Percentiles rank a stretch among this genome's conserved stretches.
These are phyloP conservation scores for Tylopilus balloui DNA, from an alignment of 768 basidiomycete species.

Conservation along the genomic window DNA sequence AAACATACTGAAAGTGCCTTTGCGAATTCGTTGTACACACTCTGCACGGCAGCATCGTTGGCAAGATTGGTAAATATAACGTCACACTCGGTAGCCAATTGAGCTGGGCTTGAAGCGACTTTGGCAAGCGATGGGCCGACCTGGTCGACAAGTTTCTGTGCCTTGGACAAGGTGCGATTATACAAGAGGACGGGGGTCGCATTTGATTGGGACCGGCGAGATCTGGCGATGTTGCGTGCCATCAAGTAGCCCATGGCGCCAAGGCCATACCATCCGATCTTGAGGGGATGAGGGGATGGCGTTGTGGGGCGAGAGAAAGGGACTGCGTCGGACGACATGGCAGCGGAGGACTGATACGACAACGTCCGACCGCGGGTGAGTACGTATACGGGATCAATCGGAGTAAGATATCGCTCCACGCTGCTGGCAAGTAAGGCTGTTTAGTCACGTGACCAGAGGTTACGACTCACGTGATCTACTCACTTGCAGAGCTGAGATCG, in stretches of 20 bases:
- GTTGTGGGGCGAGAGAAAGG: slow-evolving; percentile 62
- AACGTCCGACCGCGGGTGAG: slow-evolving; percentile 1
- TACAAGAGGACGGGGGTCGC: slow-evolving; percentile 61
- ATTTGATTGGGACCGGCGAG: slow-evolving; percentile 35
- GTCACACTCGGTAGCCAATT: slow-evolving; percentile 66
- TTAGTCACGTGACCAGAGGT: slow-evolving; percentile 2
- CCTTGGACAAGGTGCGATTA: slow-evolving; percentile 67
- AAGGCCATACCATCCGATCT: slow-evolving; percentile 45
- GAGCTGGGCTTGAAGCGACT: slow-evolving; percentile 52
- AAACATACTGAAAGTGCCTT: slow-evolving; percentile 50
- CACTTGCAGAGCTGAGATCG: background rate
- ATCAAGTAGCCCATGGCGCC: slow-evolving; percentile 74
- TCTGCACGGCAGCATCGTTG: slow-evolving; percentile 65
- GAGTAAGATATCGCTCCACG: no score
- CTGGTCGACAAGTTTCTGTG: slow-evolving; percentile 52
- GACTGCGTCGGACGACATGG: slow-evolving; percentile 18
- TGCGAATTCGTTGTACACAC: slow-evolving; percentile 57
- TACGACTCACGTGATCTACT: slow-evolving; percentile 14
- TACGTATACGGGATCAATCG: no score
- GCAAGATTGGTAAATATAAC: slow-evolving; percentile 72
- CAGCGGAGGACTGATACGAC: slow-evolving; percentile 5
- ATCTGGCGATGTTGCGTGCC: slow-evolving; percentile 73
- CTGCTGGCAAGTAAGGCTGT: no score
- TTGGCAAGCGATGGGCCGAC: slow-evolving; percentile 49
- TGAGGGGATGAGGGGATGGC: slow-evolving; percentile 37